Evolutionary conservation across 306 rosid species (phyloP), one percentile per base, ranked within the genome.

Genomic region (Lagenaria siceraria): DNA sequence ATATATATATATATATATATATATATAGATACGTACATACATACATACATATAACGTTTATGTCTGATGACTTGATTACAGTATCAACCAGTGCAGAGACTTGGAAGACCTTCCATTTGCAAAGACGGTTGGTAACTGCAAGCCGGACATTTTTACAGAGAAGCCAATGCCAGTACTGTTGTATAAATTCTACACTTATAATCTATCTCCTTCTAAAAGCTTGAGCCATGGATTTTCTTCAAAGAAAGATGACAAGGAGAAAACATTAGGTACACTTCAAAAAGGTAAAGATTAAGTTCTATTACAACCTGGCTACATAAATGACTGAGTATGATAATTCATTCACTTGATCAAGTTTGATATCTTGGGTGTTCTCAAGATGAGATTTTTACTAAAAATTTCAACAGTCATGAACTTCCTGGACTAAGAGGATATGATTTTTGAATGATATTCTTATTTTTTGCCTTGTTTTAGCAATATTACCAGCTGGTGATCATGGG

Each of bases 121-220:
- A 27, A 72, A 17, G 25, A 29, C 42, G 9, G 40, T 24, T 14
- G 36, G 46, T 58, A 62, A 62, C 69, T 62, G 69, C 35, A 62
- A 81, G 84, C 38, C 82, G 76, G 81, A 70, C 40, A 43, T 80
- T 53, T 78, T 75, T 33, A 78, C 43, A 77, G 83, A 82, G 55
- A 86, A 85, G 42, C 86, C 83, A 74, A 78, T 81, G 84, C 91
- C 96, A 42, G 83, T 75, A 80, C 84, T 79, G 59, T 49, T 86
- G 66, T 80, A 80, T 87, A 77, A 85, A 24, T 74, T 46, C 22
- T 78, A 58, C 52, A 55, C 83, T 52, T 69, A 59, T 9, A 82
- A 86, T 79, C 81, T 83, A 63, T 66, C 49, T 79, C 73, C 73
- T 7, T 64, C 80, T 33, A 83, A 77, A 10, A 81, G 58, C 64